Conservation (phyloP, 75 land plant species). For the Selaginella moellendorffii region DNA sequence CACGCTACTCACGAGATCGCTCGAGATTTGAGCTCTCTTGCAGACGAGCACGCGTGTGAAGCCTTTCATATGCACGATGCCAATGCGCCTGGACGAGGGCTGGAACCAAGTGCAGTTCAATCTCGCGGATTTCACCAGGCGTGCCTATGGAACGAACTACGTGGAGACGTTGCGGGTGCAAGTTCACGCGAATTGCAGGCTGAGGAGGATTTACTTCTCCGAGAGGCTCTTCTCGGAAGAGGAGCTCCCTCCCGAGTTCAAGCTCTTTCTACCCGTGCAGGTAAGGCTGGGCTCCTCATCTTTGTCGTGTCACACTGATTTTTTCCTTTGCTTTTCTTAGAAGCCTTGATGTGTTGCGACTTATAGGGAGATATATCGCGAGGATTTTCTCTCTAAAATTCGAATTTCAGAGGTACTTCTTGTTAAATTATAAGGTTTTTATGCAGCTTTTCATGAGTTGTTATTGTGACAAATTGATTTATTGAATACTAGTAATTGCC, state of each 20-base stretch:
- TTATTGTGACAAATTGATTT: no score
- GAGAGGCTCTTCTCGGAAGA: slow-evolving; percentile 89
- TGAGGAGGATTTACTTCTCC: slow-evolving; percentile 82
- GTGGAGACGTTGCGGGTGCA: slow-evolving; percentile 85
- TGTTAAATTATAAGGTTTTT: no score
- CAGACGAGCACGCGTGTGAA: slow-evolving; percentile 78
- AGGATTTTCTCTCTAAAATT: no score
- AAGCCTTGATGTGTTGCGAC: neutral
- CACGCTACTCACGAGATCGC: neutral
- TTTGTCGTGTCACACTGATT: neutral
- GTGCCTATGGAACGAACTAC: slow-evolving; percentile 94
- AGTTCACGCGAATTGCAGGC: slow-evolving; percentile 92
- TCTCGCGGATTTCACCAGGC: slow-evolving; percentile 71
- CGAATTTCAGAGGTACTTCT: no score
- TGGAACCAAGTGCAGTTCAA: slow-evolving; percentile 93
- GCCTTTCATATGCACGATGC: slow-evolving; percentile 96
- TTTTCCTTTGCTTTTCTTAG: neutral
- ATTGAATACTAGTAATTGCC: no score
- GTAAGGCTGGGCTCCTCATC: slow-evolving; percentile 18
- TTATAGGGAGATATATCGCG: no score
- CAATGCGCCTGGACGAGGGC: slow-evolving; percentile 70
- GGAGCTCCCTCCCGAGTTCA: slow-evolving; percentile 91
- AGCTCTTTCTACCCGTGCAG: slow-evolving; percentile 84
- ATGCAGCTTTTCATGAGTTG: no score
- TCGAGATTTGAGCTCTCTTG: neutral